Base-by-base conservation (phyloP, 768 basidiomycete genomes). In the Cubamyces sp. region DNA sequence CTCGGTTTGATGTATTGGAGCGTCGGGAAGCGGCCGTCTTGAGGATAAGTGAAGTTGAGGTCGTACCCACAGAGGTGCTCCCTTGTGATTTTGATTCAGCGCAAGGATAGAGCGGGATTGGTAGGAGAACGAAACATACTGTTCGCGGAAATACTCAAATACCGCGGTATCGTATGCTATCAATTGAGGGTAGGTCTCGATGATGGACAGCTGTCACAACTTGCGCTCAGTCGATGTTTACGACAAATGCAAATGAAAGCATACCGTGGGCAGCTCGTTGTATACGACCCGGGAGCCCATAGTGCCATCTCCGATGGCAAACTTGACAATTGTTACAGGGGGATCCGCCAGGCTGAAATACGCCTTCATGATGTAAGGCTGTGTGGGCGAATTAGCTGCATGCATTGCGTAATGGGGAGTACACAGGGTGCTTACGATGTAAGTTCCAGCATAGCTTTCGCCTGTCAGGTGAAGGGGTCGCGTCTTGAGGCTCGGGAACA, bases 361-460 rank as follows among this genome's bases (percentile, higher is more conserved):
- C 15, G 87, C 77, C 73, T 90, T 88, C 64, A 85, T 75, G 67
- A 92, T 91, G 69, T 91, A 91, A 15, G 90, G 88, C 87, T 91
- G 39, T 41, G 16, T 34, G 60, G 49, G n/a, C n/a, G n/a, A n/a
- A n/a, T n/a, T n/a, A 37, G 57, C 46, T 43, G 55, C 48, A 12
- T 30, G 15, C 14, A 11, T 9, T 34, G 15, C 42, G 28, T 5
- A 18, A 26, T 11, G 16, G 11, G n/a, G n/a, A n/a, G n/a, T n/a
- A n/a, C n/a, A 2, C 39, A 18, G 8, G 21, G 19, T 30, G 16
- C 68, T 39, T 62, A 86, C 85, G 53, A 90, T 89, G 66, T 87
- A 90, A 60, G 80, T 81, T 28, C 90, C 90, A 11, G 90, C 84
- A 71, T 91, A 91, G 68, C 87, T 88, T 73, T 91, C 90, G 7